Base-by-base conservation (phyloP, 2,329 filamentous ascomycete genomes). In the Exophiala alcalophila region DNA sequence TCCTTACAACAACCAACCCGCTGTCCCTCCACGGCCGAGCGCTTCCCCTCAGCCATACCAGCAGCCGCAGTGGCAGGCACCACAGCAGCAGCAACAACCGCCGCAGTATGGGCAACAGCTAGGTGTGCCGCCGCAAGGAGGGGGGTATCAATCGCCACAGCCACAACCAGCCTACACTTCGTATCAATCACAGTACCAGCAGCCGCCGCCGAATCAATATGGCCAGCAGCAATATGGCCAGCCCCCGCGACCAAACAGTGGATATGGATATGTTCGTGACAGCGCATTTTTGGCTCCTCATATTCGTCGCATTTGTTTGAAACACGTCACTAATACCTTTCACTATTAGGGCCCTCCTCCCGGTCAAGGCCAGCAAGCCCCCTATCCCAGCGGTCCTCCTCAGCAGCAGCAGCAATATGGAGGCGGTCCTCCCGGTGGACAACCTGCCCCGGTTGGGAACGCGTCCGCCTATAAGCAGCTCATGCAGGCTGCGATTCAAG, bases 401-500 rank as follows among this genome's bases (percentile, higher is more conserved):
- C 54, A 49, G 12, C 56, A 46, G 32, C 58, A 56, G 40, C 58
- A 56, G 45, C 55, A 57, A 10, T 52, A 55, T 15, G 44, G 39
- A 26, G 36, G 40, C 45, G 57, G 61, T 30, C 65, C 60, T 16
- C 57, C 24, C 21, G 49, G 52, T 26, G 49, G 48, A 31, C 18
- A 58, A 58, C 23, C 61, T 62, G 30, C 62, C 60, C 18, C 70
- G 65, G 44, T 66, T 65, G 8, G 68, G 65, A 71, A 79, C 42
- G 59, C 76, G 20, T 66, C 63, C 21, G 72, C 68, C 8, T 81
- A 80, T 64, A 76, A 77, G 61, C 71, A 77, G 52, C 62, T 77
- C 9, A 62, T 82, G 30, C 67, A 76, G 51, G 60, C 62, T 25
- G 73, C 73, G 4, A 74, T 83, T 53, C 76, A 78, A 56, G 77